Conservation (phyloP, 805 yeast species). For the Candida taoyuanica region DNA sequence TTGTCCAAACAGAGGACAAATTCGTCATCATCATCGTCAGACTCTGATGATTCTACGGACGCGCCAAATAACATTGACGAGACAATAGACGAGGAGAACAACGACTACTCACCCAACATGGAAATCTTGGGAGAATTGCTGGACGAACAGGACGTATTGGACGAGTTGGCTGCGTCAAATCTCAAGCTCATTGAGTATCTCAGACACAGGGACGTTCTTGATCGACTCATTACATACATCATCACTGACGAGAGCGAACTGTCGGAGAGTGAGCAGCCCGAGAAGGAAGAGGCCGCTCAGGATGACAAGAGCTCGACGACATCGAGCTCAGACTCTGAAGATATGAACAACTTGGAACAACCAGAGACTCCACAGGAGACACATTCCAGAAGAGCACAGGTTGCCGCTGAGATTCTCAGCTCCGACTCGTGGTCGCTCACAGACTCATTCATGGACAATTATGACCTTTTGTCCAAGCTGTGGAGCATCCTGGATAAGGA, state of each 20-base stretch:
- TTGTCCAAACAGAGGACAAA: constrained; percentile 22
- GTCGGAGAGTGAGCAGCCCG: constrained; percentile 8
- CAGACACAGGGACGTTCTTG: constrained; percentile 71
- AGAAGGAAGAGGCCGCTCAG: constrained; percentile 1
- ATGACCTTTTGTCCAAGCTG: constrained; percentile 56
- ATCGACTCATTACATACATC: constrained; percentile 62
- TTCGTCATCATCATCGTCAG: constrained; percentile 16
- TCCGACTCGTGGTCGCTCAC: constrained; percentile 94
- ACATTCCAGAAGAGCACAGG: constrained; percentile 46
- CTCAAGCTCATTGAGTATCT: constrained; percentile 73
- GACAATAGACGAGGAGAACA: constrained; percentile 31
- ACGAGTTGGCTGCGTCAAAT: constrained; percentile 69
- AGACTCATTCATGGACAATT: constrained; percentile 79
- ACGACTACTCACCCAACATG: constrained; percentile 37
- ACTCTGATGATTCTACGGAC: constrained; percentile 18
- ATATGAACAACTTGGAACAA: constrained; percentile 22
- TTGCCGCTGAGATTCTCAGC: constrained; percentile 84
- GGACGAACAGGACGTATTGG: constrained; percentile 70
- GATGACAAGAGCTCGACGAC: constrained; percentile 24
- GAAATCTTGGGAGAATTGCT: constrained; percentile 51
- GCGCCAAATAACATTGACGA: constrained; percentile 21
- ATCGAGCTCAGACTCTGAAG: constrained; percentile 29
- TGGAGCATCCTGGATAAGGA: constrained; percentile 77
- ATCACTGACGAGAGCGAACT: constrained; percentile 28
- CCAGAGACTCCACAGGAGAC: constrained; percentile 35